Base-by-base conservation (phyloP, 371 early-diverging fungal genomes). In the Lichtheimia ornata region DNA sequence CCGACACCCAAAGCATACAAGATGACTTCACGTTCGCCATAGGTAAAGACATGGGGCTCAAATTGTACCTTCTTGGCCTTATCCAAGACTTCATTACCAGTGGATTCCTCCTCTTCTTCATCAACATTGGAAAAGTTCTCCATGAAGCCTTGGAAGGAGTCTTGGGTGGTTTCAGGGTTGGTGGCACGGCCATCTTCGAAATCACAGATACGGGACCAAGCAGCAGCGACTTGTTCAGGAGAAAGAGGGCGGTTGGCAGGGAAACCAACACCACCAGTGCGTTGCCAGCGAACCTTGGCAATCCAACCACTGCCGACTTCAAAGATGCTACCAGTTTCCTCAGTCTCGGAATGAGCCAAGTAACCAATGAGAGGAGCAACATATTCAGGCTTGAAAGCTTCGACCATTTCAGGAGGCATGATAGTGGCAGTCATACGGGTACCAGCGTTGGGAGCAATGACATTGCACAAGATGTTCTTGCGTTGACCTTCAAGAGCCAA, bases 351-450 rank as follows among this genome's bases (percentile, higher is more conserved):
- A 82, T 98, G 98, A 59, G 86, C 85, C 44, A 99, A 85, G 76
- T 86, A 96, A 44, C 87, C 94, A 43, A 99, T 94, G 28, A 99
- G 76, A 35, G 98, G 98, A 47, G 96, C 93, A 60, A 97, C 91
- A 80, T 91, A 96, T 66, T 98, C 96, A 65, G 99, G 99, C 84
- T 97, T 97, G 63, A 99, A 85, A 15, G 91, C 88, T n/a, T 89
- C 92, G 40, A 97, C 86, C 78, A 97, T 87, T 56, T 97, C 98
- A 51, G 94, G 92, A 53, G 97, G 98, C 88, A 98, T 87, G 55
- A 97, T 87, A 52, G 96, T 93, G 66, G 94, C 98, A 15, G 97
- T 97, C 95, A 99, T 96, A 64, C 96, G 88, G n/a, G 97, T 94
- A 41, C 95, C 98, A 40, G 99, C 98, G 67, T 95, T 88, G 58